These are phyloP conservation scores for Westerdykella sp. DNA, from an alignment of 2,329 filamentous ascomycete genomes.

Conservation along the genomic window DNA sequence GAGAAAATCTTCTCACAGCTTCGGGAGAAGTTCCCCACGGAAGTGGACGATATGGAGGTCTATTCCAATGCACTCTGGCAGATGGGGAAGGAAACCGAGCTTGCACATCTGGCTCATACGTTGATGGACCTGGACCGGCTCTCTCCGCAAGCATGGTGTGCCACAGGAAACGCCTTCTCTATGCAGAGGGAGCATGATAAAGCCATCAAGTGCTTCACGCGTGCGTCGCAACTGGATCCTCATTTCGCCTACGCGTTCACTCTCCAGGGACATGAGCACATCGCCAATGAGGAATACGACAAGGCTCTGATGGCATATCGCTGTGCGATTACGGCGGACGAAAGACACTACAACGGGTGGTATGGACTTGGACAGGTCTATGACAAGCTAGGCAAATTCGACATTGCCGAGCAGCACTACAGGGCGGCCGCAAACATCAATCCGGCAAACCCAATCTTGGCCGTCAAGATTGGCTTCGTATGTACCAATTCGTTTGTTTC, in stretches of 20 bases:
- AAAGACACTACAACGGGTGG: slow-evolving; percentile 95
- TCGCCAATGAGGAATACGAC: slow-evolving; percentile 94
- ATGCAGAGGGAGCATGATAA: slow-evolving; percentile 89
- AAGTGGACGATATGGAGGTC: slow-evolving; percentile 92
- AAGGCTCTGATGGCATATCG: slow-evolving; percentile 86
- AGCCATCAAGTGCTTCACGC: slow-evolving; percentile 87
- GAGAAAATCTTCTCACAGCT: slow-evolving; percentile 80
- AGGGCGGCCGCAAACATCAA: slow-evolving; percentile 83
- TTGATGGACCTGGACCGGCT: slow-evolving; percentile 80
- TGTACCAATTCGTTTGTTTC: slow-evolving; percentile 10
- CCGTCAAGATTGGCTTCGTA: slow-evolving; percentile 86
- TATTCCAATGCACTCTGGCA: slow-evolving; percentile 99
- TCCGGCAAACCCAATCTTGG: slow-evolving; percentile 84
- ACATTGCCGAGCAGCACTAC: slow-evolving; percentile 88
- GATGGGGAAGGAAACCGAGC: slow-evolving; percentile 81
- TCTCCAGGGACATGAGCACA: slow-evolving; percentile 89
- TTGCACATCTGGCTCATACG: slow-evolving; percentile 88
- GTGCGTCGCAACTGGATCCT: slow-evolving; percentile 83
- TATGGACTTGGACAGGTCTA: slow-evolving; percentile 80
- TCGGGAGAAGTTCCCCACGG: slow-evolving; percentile 70
- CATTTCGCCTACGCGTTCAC: slow-evolving; percentile 95
- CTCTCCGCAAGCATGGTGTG: slow-evolving; percentile 93
- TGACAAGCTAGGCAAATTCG: slow-evolving; percentile 83
- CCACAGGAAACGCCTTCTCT: slow-evolving; percentile 90
- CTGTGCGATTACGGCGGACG: slow-evolving; percentile 76